Evolutionary conservation across 192 early-diverging fungal species (phyloP).

Genomic region (Coemansia sp.): DNA sequence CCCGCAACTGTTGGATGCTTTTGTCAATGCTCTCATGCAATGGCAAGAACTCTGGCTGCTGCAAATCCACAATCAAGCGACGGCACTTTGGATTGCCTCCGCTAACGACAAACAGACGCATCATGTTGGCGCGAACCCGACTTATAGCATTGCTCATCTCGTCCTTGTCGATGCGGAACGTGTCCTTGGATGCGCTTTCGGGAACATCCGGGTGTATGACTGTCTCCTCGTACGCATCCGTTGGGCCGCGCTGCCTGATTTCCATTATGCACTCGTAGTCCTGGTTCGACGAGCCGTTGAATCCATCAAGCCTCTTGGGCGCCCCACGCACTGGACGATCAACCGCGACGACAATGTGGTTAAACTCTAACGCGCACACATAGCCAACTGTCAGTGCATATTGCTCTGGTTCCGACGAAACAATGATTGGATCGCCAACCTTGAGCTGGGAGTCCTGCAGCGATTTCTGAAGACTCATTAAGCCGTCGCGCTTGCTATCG

Average conservation of each 20-base stretch:
- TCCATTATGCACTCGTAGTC: slow-evolving; percentile 47
- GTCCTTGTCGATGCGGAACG: slow-evolving; percentile 80
- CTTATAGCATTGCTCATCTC: slow-evolving; percentile 69
- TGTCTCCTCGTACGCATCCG: slow-evolving; percentile 16
- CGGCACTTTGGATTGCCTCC: slow-evolving; percentile 59
- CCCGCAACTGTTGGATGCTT: slow-evolving; percentile 13
- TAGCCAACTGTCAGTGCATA: slow-evolving; percentile 77
- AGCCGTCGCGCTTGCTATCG: not conserved
- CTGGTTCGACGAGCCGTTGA: slow-evolving; percentile 62
- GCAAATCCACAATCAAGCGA: slow-evolving; percentile 77
- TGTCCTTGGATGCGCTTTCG: slow-evolving; percentile 29
- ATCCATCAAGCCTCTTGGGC: slow-evolving; percentile 56
- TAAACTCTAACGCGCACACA: slow-evolving; percentile 57
- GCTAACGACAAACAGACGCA: slow-evolving; percentile 62
- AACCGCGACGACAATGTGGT: slow-evolving; percentile 57
- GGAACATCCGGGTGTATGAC: slow-evolving; percentile 32
- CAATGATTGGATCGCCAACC: slow-evolving; percentile 76
- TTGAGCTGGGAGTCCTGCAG: slow-evolving; percentile 41
- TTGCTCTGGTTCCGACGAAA: slow-evolving; percentile 74
- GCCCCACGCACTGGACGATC: slow-evolving; percentile 68
- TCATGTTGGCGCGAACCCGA: slow-evolving; percentile 71
- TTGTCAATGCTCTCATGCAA: slow-evolving; percentile 22
- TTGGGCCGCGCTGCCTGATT: slow-evolving; percentile 22
- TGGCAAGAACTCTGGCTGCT: slow-evolving; percentile 62
- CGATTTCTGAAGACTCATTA: slow-evolving; percentile 1